Conservation (phyloP, 1,284 basidiomycete species). For the Cryptococcus sp. region DNA sequence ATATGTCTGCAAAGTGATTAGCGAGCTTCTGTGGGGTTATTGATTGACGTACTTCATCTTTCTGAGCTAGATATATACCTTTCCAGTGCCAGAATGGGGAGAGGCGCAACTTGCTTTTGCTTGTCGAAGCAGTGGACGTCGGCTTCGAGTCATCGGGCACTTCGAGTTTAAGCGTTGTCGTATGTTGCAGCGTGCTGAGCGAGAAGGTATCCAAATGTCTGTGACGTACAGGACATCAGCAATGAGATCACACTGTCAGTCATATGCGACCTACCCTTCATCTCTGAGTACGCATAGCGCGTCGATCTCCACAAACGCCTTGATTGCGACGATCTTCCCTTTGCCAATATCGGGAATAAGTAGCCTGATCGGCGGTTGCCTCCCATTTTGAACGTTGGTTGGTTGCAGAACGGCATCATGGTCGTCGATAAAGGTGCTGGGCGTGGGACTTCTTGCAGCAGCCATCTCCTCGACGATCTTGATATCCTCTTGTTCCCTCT, state of each 20-base stretch:
- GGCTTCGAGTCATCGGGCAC: slow-evolving; percentile 9
- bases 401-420: neutral
- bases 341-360: slow-evolving; percentile 28
- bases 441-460: slow-evolving; percentile 11
- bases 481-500: slow-evolving; percentile 32
- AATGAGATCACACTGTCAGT: neutral
- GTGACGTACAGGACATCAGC: neutral
- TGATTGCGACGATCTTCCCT: slow-evolving; percentile 37
- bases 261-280: slow-evolving; percentile 30
- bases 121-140: slow-evolving; percentile 3
- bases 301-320: slow-evolving; percentile 33
- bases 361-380: slow-evolving; percentile 10
- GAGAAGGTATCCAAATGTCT: slow-evolving; percentile 43
- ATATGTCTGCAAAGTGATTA: slow-evolving; percentile 9
- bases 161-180: slow-evolving; percentile 22
- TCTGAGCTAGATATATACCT: slow-evolving; percentile 28
- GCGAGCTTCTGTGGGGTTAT: too few relatives aligned
- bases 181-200: slow-evolving; percentile 22
- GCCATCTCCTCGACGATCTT: slow-evolving; percentile 24
- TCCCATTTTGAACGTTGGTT: neutral
- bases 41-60: slow-evolving; percentile 25
- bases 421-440: neutral
- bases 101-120: slow-evolving; percentile 20
- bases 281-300: slow-evolving; percentile 40
- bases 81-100: slow-evolving; percentile 43